Percentiles rank a stretch among this genome's conserved stretches.
Conservation (phyloP, 1,139 yeast species). For the Candida tunisiensis region DNA sequence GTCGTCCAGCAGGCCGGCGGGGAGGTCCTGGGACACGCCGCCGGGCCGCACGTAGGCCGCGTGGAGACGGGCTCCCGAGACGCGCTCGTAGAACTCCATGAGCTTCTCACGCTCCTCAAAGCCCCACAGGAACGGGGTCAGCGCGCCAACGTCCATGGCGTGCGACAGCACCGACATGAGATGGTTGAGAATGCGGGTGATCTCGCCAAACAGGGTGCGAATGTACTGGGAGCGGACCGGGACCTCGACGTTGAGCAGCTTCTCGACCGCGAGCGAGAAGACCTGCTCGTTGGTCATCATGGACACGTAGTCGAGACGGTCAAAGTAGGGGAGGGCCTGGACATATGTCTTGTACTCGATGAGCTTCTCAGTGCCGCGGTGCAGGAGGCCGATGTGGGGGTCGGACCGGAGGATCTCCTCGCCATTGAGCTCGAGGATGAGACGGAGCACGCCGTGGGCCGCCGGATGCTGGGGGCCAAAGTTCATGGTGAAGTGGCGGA, state of each 20-base stretch:
- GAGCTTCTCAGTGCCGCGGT: slow-evolving; percentile 80
- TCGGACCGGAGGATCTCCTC: slow-evolving; percentile 79
- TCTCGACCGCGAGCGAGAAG: slow-evolving; percentile 72
- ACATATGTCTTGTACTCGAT: slow-evolving; percentile 71
- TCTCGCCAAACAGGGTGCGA: slow-evolving; percentile 76
- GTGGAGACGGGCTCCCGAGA: slow-evolving; percentile 81
- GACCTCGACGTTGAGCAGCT: slow-evolving; percentile 68
- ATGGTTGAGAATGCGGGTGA: slow-evolving; percentile 72
- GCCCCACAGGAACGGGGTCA: slow-evolving; percentile 90
- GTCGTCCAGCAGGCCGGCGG: slow-evolving; percentile 74
- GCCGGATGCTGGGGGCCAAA: slow-evolving; percentile 95
- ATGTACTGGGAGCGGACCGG: slow-evolving; percentile 77
- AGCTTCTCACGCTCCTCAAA: slow-evolving; percentile 87
- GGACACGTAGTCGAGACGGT: slow-evolving; percentile 74
- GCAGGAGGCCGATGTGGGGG: slow-evolving; percentile 79
- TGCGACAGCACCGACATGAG: slow-evolving; percentile 78
- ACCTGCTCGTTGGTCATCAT: slow-evolving; percentile 92
- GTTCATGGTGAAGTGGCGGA: slow-evolving; percentile 77
- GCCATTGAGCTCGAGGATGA: slow-evolving; percentile 74
- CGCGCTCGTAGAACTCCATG: slow-evolving; percentile 89
- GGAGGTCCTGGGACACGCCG: slow-evolving; percentile 81
- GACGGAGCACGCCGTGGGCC: slow-evolving; percentile 82
- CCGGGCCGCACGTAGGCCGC: slow-evolving; percentile 85
- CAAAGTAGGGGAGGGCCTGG: slow-evolving; percentile 83
- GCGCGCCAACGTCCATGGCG: slow-evolving; percentile 92